These are phyloP conservation scores for Coniella vitis DNA, from an alignment of 2,329 filamentous ascomycete species.

Conservation along the genomic window DNA sequence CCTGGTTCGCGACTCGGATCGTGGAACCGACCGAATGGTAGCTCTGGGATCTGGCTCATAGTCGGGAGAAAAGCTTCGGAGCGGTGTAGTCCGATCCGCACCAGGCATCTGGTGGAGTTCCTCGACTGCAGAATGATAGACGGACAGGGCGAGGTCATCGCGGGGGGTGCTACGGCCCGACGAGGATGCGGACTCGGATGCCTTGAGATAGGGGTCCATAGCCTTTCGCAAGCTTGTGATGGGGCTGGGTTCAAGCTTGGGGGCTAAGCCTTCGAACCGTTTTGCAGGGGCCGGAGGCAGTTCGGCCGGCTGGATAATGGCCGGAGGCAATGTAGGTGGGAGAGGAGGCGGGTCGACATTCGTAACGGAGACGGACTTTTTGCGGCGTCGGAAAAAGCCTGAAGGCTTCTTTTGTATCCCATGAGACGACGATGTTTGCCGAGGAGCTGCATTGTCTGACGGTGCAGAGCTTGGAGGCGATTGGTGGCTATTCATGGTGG, in stretches of 20 bases:
- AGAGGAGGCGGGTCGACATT: conserved; percentile 27
- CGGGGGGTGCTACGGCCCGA: conserved; percentile 5
- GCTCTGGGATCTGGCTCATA: conserved; percentile 68
- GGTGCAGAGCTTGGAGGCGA: conserved; percentile 24
- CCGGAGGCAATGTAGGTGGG: conserved; percentile 51
- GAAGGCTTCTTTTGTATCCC: conserved; percentile 82
- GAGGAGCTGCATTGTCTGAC: conserved; percentile 44
- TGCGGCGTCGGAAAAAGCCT: conserved; percentile 87
- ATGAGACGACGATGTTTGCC: conserved; percentile 37
- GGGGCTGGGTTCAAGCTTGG: conserved; percentile 48
- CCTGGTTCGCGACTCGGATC: conserved; percentile 33
- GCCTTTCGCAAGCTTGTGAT: conserved; percentile 76
- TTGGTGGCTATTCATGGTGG: conserved; percentile 14
- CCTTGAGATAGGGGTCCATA: conserved; percentile 74
- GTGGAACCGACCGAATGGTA: conserved; percentile 57
- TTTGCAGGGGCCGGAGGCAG: conserved; percentile 25
- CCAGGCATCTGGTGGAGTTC: conserved; percentile 5
- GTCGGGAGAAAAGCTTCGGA: conserved; percentile 64
- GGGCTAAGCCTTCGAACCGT: conserved; percentile 20
- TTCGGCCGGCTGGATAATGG: conserved; percentile 28
- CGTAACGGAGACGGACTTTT: conserved; percentile 74
- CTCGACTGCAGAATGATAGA: conserved; percentile 5
- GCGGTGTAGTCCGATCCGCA: conserved; percentile 25
- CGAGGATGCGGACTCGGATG: conserved; percentile 16
- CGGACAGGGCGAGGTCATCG: conserved; percentile 20